Evolutionary conservation across 768 basidiomycete species (phyloP).

Genomic region (Leccinum arenicola): DNA sequence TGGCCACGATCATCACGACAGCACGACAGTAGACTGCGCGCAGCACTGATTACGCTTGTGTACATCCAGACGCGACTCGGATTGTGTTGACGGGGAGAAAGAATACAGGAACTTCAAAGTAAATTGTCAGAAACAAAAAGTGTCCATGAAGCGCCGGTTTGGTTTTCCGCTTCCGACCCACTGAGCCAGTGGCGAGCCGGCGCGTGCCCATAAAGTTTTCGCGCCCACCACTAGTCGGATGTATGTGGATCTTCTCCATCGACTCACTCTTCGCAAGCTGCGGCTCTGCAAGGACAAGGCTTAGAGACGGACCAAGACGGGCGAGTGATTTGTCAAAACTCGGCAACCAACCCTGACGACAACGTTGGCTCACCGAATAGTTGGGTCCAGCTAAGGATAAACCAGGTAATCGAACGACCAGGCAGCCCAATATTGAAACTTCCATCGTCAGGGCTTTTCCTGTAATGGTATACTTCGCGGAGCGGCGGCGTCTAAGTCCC

Average conservation of each 20-base stretch:
- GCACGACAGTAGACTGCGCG: not conserved
- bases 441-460: conserved; percentile 8
- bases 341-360: conserved; percentile 5
- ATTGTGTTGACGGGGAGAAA: conserved; percentile 4
- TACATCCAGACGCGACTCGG: not conserved
- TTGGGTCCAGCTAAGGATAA: conserved; percentile 18
- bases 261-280: conserved; percentile 1
- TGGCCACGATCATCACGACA: not conserved
- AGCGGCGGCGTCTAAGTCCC: not conserved
- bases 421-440: conserved; percentile 17
- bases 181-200: conserved; percentile 1
- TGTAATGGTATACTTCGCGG: conserved; percentile 5
- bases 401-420: conserved; percentile 15
- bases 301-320: conserved; percentile 5
- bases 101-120: not conserved
- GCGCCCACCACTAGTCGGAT: conserved; percentile 11
- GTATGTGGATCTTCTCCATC: conserved; percentile 9
- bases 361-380: conserved; percentile 17
- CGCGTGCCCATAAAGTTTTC: conserved; percentile 7
- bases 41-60: not conserved
- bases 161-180: conserved; percentile 24
- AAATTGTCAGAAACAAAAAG: conserved; percentile 12
- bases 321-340: conserved; percentile 3
- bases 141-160: not conserved
- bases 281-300: conserved; percentile 4